Evolutionary conservation across 1,284 basidiomycete species (phyloP), one percentile per base, ranked within the genome.

Genomic region (Peniophora sp.): DNA sequence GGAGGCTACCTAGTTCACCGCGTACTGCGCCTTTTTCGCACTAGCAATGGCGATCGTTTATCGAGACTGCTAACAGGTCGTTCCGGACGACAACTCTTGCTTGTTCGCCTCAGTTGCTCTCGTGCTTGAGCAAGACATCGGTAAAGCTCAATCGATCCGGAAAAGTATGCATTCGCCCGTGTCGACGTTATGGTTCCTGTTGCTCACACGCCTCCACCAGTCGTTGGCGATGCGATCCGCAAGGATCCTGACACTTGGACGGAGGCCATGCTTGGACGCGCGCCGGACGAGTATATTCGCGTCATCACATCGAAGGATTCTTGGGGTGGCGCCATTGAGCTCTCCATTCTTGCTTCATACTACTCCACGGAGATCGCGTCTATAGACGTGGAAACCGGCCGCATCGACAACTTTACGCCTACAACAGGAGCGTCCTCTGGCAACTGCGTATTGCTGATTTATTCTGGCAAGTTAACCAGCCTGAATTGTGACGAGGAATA

Each of bases 261-360:
- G 32, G 91, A 95, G 58, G 90, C 81, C 12, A 85, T 96, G 54
- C 75, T 96, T 0, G 92, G 91, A 10, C 82, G 82, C 62, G 70
- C 87, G 2, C 80, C 83, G 5, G 75, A 83, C 14, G 74, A 81
- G 46, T 97, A 97, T 65, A 88, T 93, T 57, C 59, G 73, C 3
- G 87, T 85, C 3, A 97, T 97, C 54, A 71, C 83, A 43, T 85
- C 85, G 47, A 81, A 89, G 1, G 70, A 79, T 1, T 82, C 88
- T 0, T 97, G 94, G 94, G 94, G 94, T 43, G 95, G 94, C 14
- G 94, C 94, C 2, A 96, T 97, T 61, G 91, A 94, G 62, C 79
- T 95, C 12, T 72, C 83, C 2, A 83, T 96, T 57, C 83, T 97
- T 53, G 83, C 93, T 1, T 69, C 80, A 11, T 81, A 93, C 64